Evolutionary conservation across 768 basidiomycete species (phyloP).

Genomic region (Rhizopogon roseolus): DNA sequence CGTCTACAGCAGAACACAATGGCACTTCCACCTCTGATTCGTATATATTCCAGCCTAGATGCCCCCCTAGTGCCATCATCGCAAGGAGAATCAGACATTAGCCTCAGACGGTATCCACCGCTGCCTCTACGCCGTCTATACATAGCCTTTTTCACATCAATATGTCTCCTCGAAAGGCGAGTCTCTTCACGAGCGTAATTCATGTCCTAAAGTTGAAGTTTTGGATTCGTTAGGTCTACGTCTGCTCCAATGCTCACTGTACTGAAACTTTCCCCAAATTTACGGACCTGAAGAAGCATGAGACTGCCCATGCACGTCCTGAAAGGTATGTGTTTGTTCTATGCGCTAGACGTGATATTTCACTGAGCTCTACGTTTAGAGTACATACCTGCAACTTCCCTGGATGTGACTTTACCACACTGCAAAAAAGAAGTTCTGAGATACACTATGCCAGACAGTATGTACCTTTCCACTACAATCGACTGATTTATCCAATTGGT

Average conservation of each 20-base stretch:
- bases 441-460: conserved; percentile 20
- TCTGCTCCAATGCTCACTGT: conserved; percentile 13
- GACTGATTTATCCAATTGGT: too few species aligned
- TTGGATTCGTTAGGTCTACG: conserved; percentile 3
- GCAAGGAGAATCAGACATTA: background rate
- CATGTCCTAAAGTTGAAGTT: background rate
- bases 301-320: conserved; percentile 8
- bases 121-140: background rate
- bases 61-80: background rate
- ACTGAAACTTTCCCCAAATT: conserved; percentile 9
- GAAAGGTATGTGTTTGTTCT: conserved; percentile 1
- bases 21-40: background rate
- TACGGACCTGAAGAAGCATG: conserved; percentile 19
- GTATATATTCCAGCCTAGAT: background rate
- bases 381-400: conserved; percentile 13
- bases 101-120: background rate
- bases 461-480: background rate
- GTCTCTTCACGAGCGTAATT: background rate
- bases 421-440: conserved; percentile 15
- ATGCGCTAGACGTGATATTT: background rate
- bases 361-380: conserved; percentile 5
- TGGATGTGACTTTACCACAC: conserved; percentile 10
- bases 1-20: background rate
- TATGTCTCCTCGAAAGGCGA: background rate
- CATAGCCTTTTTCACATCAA: too few species aligned